Base-by-base conservation (phyloP, 345 rosid genomes). In the Iberis pinnata region DNA sequence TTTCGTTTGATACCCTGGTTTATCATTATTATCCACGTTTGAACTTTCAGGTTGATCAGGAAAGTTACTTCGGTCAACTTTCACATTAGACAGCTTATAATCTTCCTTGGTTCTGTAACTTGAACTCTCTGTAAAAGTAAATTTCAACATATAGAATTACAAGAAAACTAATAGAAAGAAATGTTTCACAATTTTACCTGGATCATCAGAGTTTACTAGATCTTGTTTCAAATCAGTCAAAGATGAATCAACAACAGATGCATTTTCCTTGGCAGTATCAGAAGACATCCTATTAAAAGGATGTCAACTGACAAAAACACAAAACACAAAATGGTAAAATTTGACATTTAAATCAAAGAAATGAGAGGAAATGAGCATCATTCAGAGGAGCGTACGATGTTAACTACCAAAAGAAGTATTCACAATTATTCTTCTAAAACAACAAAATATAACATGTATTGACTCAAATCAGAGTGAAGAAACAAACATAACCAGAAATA, bases 241-340 rank as follows among this genome's bases (percentile, higher is more conserved):
- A 8, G 97, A 89, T 8, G 95, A 89, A 73, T 83, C 97, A 26
- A 81, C 93, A 53, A 83, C 97, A 17, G 95, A 86, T 47, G 86
- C 88, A 78, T 77, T 81, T 70, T 86, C 95, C 58, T 77, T 83
- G 10, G 77, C 80, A 38, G 83, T 78, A 76, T 89, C 95, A 60
- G 79, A 81, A 62, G 97, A 86, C 97, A 89, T 86, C 72, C 64
- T 70, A 24, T 56, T 17, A 3, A 65, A 27, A 35, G n/a, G n/a
- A n/a, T n/a, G n/a, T n/a, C n/a, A n/a, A n/a, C n/a, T n/a, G n/a
- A n/a, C n/a, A 58, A 13, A 25, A 39, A n/a, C 15, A 20, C 8
- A 58, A 43, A n/a, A 36, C n/a, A 16, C 17, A 18, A 37, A 19
- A 14, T 29, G 10, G 26, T 6, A 17, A 49, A 61, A 26, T 12